Percentiles rank a stretch among this genome's conserved stretches.
Conservation (phyloP, 2,329 filamentous ascomycete species). For the Cordyceps militaris region DNA sequence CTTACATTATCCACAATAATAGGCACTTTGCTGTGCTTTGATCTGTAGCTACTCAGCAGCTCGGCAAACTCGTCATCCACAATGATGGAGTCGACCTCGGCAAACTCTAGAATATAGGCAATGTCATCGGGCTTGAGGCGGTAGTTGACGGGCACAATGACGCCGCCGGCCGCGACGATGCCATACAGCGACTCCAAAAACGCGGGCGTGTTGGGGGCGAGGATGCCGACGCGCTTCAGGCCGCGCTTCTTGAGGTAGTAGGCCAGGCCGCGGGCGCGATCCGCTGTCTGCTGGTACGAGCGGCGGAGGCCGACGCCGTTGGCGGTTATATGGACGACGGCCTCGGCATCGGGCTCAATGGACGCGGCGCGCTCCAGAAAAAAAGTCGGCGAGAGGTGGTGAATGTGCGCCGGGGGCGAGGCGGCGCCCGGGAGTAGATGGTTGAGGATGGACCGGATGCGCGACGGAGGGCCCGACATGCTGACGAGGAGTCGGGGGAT, state of each 20-base stretch:
- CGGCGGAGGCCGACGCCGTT: conserved; percentile 68
- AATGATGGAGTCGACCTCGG: conserved; percentile 80
- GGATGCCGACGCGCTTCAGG: conserved; percentile 71
- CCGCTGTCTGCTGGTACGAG: conserved; percentile 73
- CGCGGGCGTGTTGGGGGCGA: conserved; percentile 88
- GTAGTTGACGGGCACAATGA: conserved; percentile 62
- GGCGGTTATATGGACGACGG: conserved; percentile 77
- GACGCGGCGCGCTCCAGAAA: conserved; percentile 80
- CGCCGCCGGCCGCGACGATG: conserved; percentile 70
- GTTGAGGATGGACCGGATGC: conserved; percentile 50
- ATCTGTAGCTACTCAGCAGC: conserved; percentile 61
- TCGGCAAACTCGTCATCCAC: conserved; percentile 73
- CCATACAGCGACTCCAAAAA: conserved; percentile 89
- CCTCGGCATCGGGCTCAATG: conserved; percentile 80
- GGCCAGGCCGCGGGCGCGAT: conserved; percentile 78
- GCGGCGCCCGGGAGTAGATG: conserved; percentile 39
- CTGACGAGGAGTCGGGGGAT: conserved; percentile 13
- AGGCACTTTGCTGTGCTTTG: conserved; percentile 54
- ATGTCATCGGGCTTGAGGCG: conserved; percentile 76
- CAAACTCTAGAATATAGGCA: conserved; percentile 81
- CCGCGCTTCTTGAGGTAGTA: conserved; percentile 76
- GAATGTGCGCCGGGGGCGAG: conserved; percentile 52
- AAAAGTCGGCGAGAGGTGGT: conserved; percentile 77
- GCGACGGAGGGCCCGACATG: conserved; percentile 60
- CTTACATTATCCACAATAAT: conserved; percentile 65